Percentiles rank a stretch among this genome's conserved stretches.
These are phyloP conservation scores for Heliamphora ciliata DNA, from an alignment of 179 eudicot genomes.

Conservation along the genomic window DNA sequence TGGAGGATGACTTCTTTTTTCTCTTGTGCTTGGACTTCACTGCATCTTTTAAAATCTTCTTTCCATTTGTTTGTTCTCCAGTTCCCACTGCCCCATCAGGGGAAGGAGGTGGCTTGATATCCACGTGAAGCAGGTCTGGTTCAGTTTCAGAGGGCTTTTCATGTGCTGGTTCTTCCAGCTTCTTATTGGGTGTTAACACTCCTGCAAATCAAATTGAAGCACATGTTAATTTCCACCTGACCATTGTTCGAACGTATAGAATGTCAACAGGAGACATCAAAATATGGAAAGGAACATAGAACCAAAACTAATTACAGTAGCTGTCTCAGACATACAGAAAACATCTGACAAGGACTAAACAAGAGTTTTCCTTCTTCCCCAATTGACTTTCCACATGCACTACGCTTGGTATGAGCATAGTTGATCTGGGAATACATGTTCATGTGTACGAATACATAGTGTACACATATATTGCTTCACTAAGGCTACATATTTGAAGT, in stretches of 20 bases:
- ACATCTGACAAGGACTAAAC: too few species aligned
- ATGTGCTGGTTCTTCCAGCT: constrained; percentile 15
- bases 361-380: too few species aligned
- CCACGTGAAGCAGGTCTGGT: constrained; percentile 23
- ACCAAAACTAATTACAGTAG: too few species aligned
- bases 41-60: constrained; percentile 58
- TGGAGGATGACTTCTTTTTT: constrained; percentile 39
- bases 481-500: too few species aligned
- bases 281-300: too few species aligned
- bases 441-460: too few species aligned
- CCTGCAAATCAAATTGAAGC: constrained; percentile 26
- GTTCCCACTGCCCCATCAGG: constrained; percentile 21
- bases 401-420: too few species aligned
- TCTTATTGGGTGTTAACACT: constrained; percentile 15
- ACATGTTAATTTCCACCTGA: background rate
- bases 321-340: too few species aligned
- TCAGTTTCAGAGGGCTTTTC: constrained; percentile 17
- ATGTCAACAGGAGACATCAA: too few species aligned
- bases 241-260: background rate
- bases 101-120: constrained; percentile 14
- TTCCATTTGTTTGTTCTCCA: constrained; percentile 17
- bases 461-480: too few species aligned
- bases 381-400: too few species aligned
- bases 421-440: too few species aligned
- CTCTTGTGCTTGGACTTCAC: constrained; percentile 80